Evolutionary conservation across 768 basidiomycete genomes (phyloP).

Genomic region (Serendipita vermifera): DNA sequence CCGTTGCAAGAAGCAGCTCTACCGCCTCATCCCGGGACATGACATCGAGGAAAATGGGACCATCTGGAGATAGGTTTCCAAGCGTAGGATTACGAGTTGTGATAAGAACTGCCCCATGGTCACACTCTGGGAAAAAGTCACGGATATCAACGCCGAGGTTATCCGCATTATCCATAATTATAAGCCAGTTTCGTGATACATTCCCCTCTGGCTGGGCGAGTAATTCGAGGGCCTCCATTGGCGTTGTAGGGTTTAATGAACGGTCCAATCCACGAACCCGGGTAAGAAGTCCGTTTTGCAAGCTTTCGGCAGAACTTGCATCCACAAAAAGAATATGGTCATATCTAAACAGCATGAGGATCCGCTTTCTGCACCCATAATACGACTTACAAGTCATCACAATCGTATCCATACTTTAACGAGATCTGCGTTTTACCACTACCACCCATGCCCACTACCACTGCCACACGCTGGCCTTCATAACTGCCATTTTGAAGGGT

Average conservation of each 20-base stretch:
- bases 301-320: neutral
- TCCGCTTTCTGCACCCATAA: neutral
- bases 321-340: neutral
- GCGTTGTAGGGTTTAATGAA: neutral
- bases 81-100: neutral
- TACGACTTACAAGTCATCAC: neutral
- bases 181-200: neutral
- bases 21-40: slow-evolving; percentile 1
- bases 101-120: neutral
- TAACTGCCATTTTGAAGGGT: neutral
- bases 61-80: neutral
- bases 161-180: neutral
- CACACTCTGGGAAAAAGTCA: neutral
- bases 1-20: neutral
- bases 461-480: neutral
- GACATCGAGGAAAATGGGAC: neutral
- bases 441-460: neutral
- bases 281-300: neutral
- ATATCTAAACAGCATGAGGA: neutral
- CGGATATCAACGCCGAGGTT: neutral
- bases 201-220: neutral
- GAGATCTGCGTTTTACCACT: neutral
- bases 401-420: neutral
- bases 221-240: neutral
- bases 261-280: neutral